phyloP scores from a whole-genome alignment of 768 basidiomycete genomes.

The Rhodotorula babjevae region DNA sequence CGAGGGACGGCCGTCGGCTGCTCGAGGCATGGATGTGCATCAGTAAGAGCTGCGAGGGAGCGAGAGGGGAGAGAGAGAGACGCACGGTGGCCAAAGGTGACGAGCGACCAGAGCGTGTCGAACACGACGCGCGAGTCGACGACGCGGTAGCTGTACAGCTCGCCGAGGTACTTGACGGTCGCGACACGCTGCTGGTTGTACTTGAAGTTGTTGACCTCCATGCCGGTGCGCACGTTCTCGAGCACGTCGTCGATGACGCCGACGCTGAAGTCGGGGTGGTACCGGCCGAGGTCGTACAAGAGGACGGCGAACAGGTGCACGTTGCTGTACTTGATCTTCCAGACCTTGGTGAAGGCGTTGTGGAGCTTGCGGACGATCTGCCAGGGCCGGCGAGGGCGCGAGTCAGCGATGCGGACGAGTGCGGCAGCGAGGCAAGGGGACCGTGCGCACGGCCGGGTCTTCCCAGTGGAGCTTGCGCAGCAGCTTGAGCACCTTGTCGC shows the following conservation, averaged over 20 bases:
- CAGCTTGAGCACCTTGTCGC: slow-evolving; percentile 91
- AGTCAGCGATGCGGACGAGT: background rate
- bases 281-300: slow-evolving; percentile 87
- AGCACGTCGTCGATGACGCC: slow-evolving; percentile 88
- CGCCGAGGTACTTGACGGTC: slow-evolving; percentile 89
- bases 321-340: slow-evolving; percentile 92
- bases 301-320: slow-evolving; percentile 86
- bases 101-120: slow-evolving; percentile 86
- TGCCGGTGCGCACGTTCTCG: slow-evolving; percentile 80
- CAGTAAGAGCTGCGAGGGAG: background rate
- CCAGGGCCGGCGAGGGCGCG: background rate
- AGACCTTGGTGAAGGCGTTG: slow-evolving; percentile 93
- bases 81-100: slow-evolving; percentile 94
- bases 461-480: slow-evolving; percentile 95
- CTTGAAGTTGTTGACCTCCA: slow-evolving; percentile 92
- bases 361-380: slow-evolving; percentile 62
- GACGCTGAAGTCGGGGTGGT: slow-evolving; percentile 82
- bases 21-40: background rate
- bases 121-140: slow-evolving; percentile 84
- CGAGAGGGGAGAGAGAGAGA: background rate
- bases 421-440: background rate
- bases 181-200: slow-evolving; percentile 89
- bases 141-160: slow-evolving; percentile 92
- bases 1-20: slow-evolving; percentile 83
- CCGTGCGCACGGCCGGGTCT: slow-evolving; percentile 52